Conservation (phyloP, 345 rosid species). For the Gossypium anomalum region DNA sequence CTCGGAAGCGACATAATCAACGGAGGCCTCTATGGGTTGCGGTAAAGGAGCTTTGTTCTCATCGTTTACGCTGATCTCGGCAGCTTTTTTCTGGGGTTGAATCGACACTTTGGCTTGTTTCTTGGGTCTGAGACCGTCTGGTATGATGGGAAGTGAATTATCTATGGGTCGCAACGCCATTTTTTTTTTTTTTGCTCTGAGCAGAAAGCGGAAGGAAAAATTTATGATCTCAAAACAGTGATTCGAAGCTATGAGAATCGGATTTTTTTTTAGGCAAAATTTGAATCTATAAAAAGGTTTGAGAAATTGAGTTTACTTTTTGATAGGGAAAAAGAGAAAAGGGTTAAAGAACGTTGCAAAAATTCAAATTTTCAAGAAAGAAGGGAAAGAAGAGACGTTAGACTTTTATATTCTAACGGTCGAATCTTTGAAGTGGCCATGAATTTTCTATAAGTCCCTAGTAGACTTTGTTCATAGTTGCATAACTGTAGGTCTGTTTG, state of each 20-base stretch:
- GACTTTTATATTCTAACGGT: neutral
- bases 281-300: neutral
- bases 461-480: too few relatives aligned
- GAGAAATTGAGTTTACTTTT: neutral
- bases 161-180: slow-evolving; percentile 90
- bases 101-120: slow-evolving; percentile 51
- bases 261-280: neutral
- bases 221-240: neutral
- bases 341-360: neutral
- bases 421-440: neutral
- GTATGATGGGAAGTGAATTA: slow-evolving; percentile 61
- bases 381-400: neutral
- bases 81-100: slow-evolving; percentile 21
- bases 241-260: neutral
- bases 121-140: slow-evolving; percentile 48
- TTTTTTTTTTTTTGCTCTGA: neutral
- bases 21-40: slow-evolving; percentile 3
- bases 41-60: slow-evolving; percentile 19
- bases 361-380: slow-evolving; percentile 10
- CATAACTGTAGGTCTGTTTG: fast-evolving
- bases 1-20: slow-evolving; percentile 16
- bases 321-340: neutral
- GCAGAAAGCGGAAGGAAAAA: neutral
- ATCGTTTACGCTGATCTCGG: neutral
- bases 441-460: too few relatives aligned